Evolutionary conservation across 2,329 filamentous ascomycete species (phyloP), one percentile per base, ranked within the genome.

Genomic region (Periconia macrospinosa): DNA sequence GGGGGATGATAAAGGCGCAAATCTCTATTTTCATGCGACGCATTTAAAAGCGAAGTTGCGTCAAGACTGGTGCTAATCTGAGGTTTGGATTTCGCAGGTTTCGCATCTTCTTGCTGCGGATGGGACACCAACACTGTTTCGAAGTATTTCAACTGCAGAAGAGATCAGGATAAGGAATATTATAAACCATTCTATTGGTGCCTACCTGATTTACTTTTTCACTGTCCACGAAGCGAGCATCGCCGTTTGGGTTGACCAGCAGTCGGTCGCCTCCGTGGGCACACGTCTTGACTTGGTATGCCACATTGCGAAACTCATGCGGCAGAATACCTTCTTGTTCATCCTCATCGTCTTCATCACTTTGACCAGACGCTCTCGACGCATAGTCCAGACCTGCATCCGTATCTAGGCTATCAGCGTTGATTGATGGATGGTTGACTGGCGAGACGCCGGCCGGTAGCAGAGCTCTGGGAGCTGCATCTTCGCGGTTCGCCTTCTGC

Each of bases 191-290:
- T 27, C 8, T 8, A 8, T 27, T 27, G 8, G 23, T 27, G 23
- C 37, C 17, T 44, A 50, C 48, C 48, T 44, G 48, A 23, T 50
- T 19, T 10, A 44, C 15, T n/a, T 20, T 43, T 20, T 50, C 48
- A n/a, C 48, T 23, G 18, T 44, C 30, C 3, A 45, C 18, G 37
- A 20, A 44, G 27, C 20, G n/a, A 14, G 23, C 33, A 30, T 35
- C 18, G 8, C 41, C 48, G 18, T 43, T n/a, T 9, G 48, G n/a
- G 17, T 41, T 40, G 20, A 50, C 18, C 9, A 44, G 13, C 30
- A 50, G 15, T 9, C 40, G 14, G 5, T 41, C 48, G 8, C 23
- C 30, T 3, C 17, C 30, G 6, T 19, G 14, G 9, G 5, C 11
- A 13, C 33, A 6, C 5, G 11, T 50, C n/a, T 27, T 35, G 13